Conservation (phyloP, 768 basidiomycete species). For the Russula griseocarnosa region DNA sequence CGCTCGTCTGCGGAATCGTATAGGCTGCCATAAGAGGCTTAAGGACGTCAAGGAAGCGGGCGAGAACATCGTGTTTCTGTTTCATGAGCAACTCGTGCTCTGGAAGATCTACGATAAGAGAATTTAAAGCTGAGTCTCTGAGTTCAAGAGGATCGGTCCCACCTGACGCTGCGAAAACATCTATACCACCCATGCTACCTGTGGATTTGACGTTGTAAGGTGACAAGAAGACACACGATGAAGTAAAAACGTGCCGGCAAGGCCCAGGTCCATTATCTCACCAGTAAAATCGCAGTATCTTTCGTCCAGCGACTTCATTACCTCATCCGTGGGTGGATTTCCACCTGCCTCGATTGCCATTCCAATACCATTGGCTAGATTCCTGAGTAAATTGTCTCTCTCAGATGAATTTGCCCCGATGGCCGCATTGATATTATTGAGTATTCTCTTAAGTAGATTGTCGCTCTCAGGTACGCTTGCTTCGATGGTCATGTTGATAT, state of each 20-base stretch:
- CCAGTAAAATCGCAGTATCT: slow-evolving; percentile 81
- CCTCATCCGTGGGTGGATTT: slow-evolving; percentile 36
- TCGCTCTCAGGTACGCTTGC: no score
- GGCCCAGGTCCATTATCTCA: slow-evolving; percentile 51
- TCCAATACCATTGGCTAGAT: no score
- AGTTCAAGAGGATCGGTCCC: not conserved
- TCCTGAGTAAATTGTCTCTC: no score
- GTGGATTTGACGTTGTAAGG: not conserved
- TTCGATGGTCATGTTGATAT: no score
- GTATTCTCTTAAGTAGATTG: no score
- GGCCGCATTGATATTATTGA: no score
- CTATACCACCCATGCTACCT: slow-evolving; percentile 14
- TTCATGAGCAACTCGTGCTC: slow-evolving; percentile 48
- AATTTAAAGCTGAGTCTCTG: not conserved
- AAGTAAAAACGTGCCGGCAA: slow-evolving; percentile 47
- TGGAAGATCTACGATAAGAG: slow-evolving; percentile 48
- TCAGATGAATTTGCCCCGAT: no score
- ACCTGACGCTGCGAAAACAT: slow-evolving; percentile 19
- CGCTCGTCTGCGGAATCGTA: slow-evolving; percentile 61
- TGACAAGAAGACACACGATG: not conserved
- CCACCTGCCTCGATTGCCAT: no score
- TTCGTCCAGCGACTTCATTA: slow-evolving; percentile 72
- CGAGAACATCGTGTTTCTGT: slow-evolving; percentile 52
- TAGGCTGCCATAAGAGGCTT: slow-evolving; percentile 65
- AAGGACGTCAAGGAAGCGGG: slow-evolving; percentile 71